These are phyloP conservation scores for Mucor sp. DNA, from an alignment of 371 early-diverging fungal species.

Conservation along the genomic window DNA sequence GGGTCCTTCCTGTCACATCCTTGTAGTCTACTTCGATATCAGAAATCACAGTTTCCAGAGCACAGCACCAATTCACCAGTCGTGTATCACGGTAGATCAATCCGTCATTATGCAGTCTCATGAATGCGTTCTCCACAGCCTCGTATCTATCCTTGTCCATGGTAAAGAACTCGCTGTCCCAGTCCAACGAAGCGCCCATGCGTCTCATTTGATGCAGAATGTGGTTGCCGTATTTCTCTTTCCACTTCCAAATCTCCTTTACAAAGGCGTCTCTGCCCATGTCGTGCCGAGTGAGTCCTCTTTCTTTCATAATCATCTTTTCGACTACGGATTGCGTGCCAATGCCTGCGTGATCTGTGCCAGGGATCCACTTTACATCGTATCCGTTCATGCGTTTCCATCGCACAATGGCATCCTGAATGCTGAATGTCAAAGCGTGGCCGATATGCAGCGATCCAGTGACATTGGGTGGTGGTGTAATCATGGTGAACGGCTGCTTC, in stretches of 20 bases:
- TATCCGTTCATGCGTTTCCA: conserved; percentile 90
- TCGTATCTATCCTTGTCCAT: conserved; percentile 78
- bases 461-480: conserved; percentile 97
- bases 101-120: conserved; percentile 83
- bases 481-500: conserved; percentile 62
- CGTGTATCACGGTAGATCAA: conserved; percentile 91
- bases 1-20: conserved; percentile 62
- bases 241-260: conserved; percentile 90
- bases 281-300: conserved; percentile 55
- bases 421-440: conserved; percentile 91
- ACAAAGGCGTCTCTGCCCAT: conserved; percentile 87
- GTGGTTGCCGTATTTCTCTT: conserved; percentile 60
- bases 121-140: conserved; percentile 91
- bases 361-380: conserved; percentile 88
- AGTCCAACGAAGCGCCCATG: conserved; percentile 87
- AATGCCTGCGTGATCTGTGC: conserved; percentile 98
- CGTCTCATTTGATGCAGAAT: conserved; percentile 67
- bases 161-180: conserved; percentile 88
- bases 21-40: conserved; percentile 92
- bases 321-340: conserved; percentile 97
- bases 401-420: conserved; percentile 87
- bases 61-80: conserved; percentile 96
- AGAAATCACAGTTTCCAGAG: conserved; percentile 91
- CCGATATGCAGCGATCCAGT: conserved; percentile 97
- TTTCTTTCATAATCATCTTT: conserved; percentile 77